phyloP scores from a whole-genome alignment of 768 basidiomycete genomes.

The Cystofilobasidium bisporidii region DNA sequence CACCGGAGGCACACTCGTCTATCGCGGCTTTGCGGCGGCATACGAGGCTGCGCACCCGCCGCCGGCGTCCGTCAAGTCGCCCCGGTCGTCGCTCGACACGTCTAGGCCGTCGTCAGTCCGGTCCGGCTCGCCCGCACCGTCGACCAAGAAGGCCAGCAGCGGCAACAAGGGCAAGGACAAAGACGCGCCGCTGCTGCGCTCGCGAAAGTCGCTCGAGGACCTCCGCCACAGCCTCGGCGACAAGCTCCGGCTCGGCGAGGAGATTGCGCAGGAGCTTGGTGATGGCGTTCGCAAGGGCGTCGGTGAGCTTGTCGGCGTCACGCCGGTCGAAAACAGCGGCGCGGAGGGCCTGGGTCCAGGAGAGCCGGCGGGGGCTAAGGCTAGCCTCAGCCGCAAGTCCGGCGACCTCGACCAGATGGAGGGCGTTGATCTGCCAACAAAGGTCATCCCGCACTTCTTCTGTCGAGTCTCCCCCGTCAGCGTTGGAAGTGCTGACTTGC shows the following conservation, averaged over 20 bases:
- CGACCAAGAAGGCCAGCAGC: neutral
- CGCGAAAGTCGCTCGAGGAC: conserved; percentile 13
- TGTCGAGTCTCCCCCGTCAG: too few species aligned
- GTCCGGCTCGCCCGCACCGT: neutral
- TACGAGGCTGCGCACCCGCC: conserved; percentile 10
- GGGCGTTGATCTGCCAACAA: conserved; percentile 12
- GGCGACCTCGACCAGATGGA: neutral
- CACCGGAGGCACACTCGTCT: conserved; percentile 23
- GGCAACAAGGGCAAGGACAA: neutral
- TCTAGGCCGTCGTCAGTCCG: neutral
- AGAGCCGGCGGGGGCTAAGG: neutral
- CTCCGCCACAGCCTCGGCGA: neutral
- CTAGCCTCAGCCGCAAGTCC: neutral
- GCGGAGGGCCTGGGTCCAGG: conserved; percentile 1
- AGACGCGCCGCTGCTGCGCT: neutral
- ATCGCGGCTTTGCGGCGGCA: conserved; percentile 23
- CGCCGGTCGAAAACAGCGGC: neutral
- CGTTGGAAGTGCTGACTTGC: too few species aligned
- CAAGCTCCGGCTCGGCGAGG: neutral
- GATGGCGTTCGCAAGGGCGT: conserved; percentile 2
- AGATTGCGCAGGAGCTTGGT: conserved; percentile 12
- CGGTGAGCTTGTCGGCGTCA: neutral
- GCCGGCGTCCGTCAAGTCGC: neutral
- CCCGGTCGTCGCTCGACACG: neutral
- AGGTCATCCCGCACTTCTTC: too few species aligned